Evolutionary conservation across 495 filamentous ascomycete genomes (phyloP).

Genomic region (Pyronema domesticum): DNA sequence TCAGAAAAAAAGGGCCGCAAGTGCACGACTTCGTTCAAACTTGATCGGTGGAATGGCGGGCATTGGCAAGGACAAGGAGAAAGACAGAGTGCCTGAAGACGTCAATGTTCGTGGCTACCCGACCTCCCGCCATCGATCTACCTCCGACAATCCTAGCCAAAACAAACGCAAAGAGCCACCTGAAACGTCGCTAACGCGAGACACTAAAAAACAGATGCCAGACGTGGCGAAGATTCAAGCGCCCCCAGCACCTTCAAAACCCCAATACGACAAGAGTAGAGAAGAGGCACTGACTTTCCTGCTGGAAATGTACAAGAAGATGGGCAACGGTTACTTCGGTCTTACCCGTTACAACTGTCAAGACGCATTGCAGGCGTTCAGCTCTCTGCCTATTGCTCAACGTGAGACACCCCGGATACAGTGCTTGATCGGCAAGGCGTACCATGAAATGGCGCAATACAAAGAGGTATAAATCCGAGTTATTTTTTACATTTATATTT

Average conservation of each 20-base stretch:
- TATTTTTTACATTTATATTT: slow-evolving; percentile 1
- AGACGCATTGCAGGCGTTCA: slow-evolving; percentile 55
- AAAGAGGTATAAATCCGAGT: slow-evolving; percentile 34
- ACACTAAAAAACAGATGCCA: slow-evolving; percentile 24
- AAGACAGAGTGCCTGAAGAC: slow-evolving; percentile 19
- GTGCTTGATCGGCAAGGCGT: slow-evolving; percentile 68
- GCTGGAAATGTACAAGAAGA: slow-evolving; percentile 62
- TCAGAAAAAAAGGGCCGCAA: slow-evolving; percentile 20
- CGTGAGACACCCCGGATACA: slow-evolving; percentile 92
- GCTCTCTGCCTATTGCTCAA: slow-evolving; percentile 49
- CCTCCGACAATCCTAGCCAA: slow-evolving; percentile 6
- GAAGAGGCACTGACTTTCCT: slow-evolving; percentile 61
- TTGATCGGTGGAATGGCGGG: neutral
- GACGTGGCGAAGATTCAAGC: slow-evolving; percentile 24
- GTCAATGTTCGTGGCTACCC: slow-evolving; percentile 18
- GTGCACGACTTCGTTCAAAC: slow-evolving; percentile 7
- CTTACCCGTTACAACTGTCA: slow-evolving; percentile 60
- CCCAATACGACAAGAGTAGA: slow-evolving; percentile 31
- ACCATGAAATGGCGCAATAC: slow-evolving; percentile 77
- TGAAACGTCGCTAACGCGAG: slow-evolving; percentile 23
- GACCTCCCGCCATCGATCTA: neutral
- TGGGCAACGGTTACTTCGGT: slow-evolving; percentile 61
- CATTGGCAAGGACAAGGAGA: slow-evolving; percentile 14
- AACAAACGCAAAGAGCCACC: slow-evolving; percentile 17
- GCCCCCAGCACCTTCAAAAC: slow-evolving; percentile 23